Evolutionary conservation across 345 rosid genomes (phyloP).

Genomic region (Draba incana): DNA sequence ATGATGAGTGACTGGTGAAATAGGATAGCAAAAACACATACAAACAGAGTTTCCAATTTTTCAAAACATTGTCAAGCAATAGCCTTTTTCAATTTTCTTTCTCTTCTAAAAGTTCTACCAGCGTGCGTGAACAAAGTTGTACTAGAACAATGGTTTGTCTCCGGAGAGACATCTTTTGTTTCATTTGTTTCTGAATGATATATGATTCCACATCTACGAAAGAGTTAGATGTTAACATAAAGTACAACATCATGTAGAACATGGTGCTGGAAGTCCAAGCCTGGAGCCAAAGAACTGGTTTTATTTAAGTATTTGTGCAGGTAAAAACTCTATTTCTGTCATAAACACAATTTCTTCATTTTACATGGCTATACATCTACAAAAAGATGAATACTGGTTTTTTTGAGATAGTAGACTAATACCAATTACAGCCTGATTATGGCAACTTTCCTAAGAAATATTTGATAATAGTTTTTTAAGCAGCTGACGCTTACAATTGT

Average conservation of each 20-base stretch:
- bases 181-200: constrained; percentile 3
- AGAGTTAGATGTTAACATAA: constrained; percentile 3
- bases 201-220: not conserved
- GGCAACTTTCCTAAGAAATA: not conserved
- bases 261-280: constrained; percentile 2
- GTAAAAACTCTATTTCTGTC: constrained; percentile 8
- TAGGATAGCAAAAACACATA: not conserved
- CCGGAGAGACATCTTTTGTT: not conserved
- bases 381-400: not conserved
- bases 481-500: constrained; percentile 12
- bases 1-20: constrained; percentile 8
- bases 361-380: constrained; percentile 7
- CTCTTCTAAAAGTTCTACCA: not conserved
- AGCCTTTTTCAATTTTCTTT: not conserved
- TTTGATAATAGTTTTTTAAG: not conserved
- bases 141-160: not conserved
- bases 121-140: not conserved
- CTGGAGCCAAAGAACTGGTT: not conserved
- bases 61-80: not conserved
- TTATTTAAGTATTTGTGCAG: not conserved
- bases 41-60: not conserved
- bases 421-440: constrained; percentile 9
- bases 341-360: not conserved
- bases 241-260: not conserved
- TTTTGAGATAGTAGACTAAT: constrained; percentile 8